Conservation (phyloP, 192 early-diverging fungal genomes). For the Neocallimastix lanati region DNA sequence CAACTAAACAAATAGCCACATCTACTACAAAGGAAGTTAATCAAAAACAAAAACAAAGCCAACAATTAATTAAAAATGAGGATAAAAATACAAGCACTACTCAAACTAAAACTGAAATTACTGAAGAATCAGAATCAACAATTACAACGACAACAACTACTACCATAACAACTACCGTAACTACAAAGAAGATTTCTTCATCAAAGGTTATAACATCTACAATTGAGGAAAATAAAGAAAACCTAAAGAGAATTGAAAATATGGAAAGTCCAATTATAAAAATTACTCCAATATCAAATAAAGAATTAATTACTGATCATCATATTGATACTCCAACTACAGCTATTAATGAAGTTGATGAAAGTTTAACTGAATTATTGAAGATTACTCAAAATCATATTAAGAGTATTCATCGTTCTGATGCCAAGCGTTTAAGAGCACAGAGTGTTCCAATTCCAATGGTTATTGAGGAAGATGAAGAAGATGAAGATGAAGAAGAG, state of each 20-base stretch:
- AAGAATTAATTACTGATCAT: not conserved
- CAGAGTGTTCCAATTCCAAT: not conserved
- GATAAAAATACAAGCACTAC: not conserved
- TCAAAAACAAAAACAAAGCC: not conserved
- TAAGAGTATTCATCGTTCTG: not conserved
- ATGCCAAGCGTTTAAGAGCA: not conserved
- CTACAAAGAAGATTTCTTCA: not conserved
- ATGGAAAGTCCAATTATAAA: not conserved
- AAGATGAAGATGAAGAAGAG: not conserved
- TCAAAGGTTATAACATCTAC: not conserved
- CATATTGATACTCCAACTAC: not conserved
- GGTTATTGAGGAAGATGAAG: not conserved
- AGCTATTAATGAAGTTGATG: not conserved
- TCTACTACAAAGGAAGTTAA: not conserved
- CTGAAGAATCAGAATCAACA: not conserved
- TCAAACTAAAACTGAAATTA: not conserved
- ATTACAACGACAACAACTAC: not conserved
- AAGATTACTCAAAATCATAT: not conserved
- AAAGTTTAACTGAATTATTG: not conserved
- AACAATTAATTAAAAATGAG: not conserved
- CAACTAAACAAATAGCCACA: not conserved
- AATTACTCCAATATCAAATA: not conserved
- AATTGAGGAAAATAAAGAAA: not conserved
- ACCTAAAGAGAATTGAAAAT: not conserved
- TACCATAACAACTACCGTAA: not conserved